Conservation (phyloP, 2,329 filamentous ascomycete genomes). For the Penicillium sp. region DNA sequence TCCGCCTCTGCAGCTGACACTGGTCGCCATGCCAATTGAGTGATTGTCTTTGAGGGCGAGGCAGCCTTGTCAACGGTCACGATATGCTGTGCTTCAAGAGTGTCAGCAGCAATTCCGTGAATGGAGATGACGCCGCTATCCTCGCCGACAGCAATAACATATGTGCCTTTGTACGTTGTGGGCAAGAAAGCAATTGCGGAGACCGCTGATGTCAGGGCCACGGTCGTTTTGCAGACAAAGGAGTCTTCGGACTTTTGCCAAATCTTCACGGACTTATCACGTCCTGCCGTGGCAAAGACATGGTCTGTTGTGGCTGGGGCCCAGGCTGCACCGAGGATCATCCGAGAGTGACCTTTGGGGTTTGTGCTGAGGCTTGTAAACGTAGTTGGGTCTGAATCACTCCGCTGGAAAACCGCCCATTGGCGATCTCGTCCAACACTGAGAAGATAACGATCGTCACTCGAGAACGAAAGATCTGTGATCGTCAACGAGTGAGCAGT, state of each 20-base stretch:
- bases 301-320: constrained; percentile 51
- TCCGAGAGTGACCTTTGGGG: constrained; percentile 81
- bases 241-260: constrained; percentile 53
- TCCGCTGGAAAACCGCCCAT: constrained; percentile 76
- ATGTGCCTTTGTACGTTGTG: constrained; percentile 23
- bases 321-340: constrained; percentile 91
- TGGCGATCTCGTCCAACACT: constrained; percentile 90
- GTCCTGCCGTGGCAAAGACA: constrained; percentile 80
- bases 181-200: constrained; percentile 69
- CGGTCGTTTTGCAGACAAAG: constrained; percentile 54
- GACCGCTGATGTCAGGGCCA: constrained; percentile 59
- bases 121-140: constrained; percentile 49
- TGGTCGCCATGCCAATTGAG: constrained; percentile 69
- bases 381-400: constrained; percentile 32
- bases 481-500: constrained; percentile 84
- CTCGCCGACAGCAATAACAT: constrained; percentile 47
- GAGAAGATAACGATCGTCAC: constrained; percentile 69
- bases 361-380: constrained; percentile 66
- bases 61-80: constrained; percentile 38
- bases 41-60: constrained; percentile 62
- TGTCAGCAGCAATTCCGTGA: constrained; percentile 37
- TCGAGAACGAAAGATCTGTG: constrained; percentile 75
- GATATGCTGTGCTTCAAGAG: constrained; percentile 29
- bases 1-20: constrained; percentile 10
- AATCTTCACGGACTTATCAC: constrained; percentile 80